These are phyloP conservation scores for Kuraishia piskuri DNA, from an alignment of 805 yeast genomes.

Conservation along the genomic window DNA sequence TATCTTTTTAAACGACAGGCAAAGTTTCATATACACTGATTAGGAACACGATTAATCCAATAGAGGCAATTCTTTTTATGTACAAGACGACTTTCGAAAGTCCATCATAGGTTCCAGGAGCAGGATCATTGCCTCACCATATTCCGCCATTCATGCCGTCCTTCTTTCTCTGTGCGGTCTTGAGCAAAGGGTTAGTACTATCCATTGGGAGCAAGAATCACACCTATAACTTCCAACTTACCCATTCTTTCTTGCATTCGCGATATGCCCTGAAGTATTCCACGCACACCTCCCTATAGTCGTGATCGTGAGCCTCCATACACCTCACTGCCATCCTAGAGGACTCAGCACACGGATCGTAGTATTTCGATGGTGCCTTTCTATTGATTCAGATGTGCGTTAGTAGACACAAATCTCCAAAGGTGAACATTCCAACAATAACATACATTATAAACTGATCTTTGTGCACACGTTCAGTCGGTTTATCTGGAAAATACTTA, in stretches of 20 bases:
- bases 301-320: slow-evolving; percentile 68
- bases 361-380: slow-evolving; percentile 76
- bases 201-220: too few relatives aligned
- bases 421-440: not conserved
- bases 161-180: slow-evolving; percentile 15
- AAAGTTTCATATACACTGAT: not conserved
- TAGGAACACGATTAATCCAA: too few relatives aligned
- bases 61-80: not conserved
- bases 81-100: not conserved
- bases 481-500: slow-evolving; percentile 83
- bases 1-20: not conserved
- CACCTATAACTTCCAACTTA: slow-evolving; percentile 11
- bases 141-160: slow-evolving; percentile 20
- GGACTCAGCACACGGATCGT: slow-evolving; percentile 90
- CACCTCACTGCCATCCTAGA: slow-evolving; percentile 83
- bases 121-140: slow-evolving; percentile 14
- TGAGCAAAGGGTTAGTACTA: not conserved
- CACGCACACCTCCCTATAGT: slow-evolving; percentile 52
- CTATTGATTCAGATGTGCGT: slow-evolving; percentile 3
- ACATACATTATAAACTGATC: slow-evolving; percentile 46
- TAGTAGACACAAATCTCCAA: not conserved
- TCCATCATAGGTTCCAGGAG: not conserved
- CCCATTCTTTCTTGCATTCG: slow-evolving; percentile 82
- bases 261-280: slow-evolving; percentile 89
- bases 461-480: slow-evolving; percentile 62